Evolutionary conservation across 129 eudicot species (phyloP).

Genomic region (Logfia minima): DNA sequence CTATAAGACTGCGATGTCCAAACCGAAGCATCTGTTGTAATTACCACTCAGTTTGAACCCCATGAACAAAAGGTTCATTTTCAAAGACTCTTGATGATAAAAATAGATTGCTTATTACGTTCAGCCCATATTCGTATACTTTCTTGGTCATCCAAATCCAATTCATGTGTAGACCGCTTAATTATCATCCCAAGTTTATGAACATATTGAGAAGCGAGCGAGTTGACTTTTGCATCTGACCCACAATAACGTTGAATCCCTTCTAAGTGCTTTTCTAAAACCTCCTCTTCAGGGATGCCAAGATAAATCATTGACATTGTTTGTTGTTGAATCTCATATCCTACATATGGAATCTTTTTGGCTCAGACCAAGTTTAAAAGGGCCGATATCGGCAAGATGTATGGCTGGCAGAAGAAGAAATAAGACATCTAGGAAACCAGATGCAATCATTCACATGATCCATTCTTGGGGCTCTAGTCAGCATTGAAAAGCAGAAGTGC

Average conservation of each 20-base stretch:
- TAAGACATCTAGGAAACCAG: no score
- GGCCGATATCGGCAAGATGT: no score
- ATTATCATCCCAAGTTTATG: constrained; percentile 94
- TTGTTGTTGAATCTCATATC: constrained; percentile 89
- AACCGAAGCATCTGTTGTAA: constrained; percentile 91
- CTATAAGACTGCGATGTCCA: constrained; percentile 83
- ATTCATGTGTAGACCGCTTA: constrained; percentile 85
- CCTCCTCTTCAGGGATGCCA: constrained; percentile 92
- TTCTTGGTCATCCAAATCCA: constrained; percentile 96
- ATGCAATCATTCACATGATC: no score
- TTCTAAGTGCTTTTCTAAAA: constrained; percentile 86
- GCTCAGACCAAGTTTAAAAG: no score
- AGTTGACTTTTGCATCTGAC: constrained; percentile 56
- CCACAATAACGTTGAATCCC: constrained; percentile 88
- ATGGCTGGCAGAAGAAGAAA: no score
- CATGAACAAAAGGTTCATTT: constrained; percentile 71
- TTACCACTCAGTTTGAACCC: constrained; percentile 98
- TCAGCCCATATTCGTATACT: constrained; percentile 83
- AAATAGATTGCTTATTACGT: constrained; percentile 75
- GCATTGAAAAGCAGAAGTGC: no score
- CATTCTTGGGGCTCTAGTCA: no score
- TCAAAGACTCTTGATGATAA: constrained; percentile 68
- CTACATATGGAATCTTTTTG: constrained; percentile 73
- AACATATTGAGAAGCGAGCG: constrained; percentile 89
- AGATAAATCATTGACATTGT: constrained; percentile 99